Base-by-base conservation (phyloP, 75 land plant species). In the Selaginella tamariscina region DNA sequence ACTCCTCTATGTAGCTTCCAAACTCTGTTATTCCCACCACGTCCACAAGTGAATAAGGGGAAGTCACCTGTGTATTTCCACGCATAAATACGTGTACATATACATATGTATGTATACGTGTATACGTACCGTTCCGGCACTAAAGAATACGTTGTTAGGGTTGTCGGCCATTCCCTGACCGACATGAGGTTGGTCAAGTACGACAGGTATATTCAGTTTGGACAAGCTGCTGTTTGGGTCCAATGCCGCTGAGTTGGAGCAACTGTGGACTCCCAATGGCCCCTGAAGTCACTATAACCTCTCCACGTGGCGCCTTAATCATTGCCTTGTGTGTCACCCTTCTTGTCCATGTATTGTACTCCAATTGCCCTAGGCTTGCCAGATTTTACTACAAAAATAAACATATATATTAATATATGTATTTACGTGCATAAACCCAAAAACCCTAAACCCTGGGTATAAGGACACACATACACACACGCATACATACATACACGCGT, bases 1-100 rank as follows among this genome's bases (percentile, higher is more conserved):
- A 21, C 62, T 59, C 62, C 62, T 59, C 62, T 5, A 59, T 59
- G 62, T 59, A 59, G 26, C 62, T 59, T 5, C 62, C 62, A n/a
- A 59, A 59, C 62, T 59, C 26, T 8, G 62, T 59, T 5, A 59
- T 59, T 2, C 62, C 62, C 2, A n/a, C 62, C 9, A 59, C 62
- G 26, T 59, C 21, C 18, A 59, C 62, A 8, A 59, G 62, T 9
- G 62, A 59, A 21, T 59, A 59, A 9, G 23, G 24, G n/a, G n/a
- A n/a, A n/a, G n/a, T n/a, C n/a, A n/a, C n/a, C n/a, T n/a, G n/a
- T n/a, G n/a, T n/a, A n/a, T n/a, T n/a, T n/a, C n/a, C n/a, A n/a
- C n/a, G n/a, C n/a, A n/a, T n/a, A n/a, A n/a, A n/a, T n/a, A n/a
- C n/a, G n/a, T n/a, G n/a, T n/a, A n/a, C n/a, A n/a, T n/a, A n/a